Base-by-base conservation (phyloP, 73 alveolate species). In the Paramecium pentaurelia region DNA sequence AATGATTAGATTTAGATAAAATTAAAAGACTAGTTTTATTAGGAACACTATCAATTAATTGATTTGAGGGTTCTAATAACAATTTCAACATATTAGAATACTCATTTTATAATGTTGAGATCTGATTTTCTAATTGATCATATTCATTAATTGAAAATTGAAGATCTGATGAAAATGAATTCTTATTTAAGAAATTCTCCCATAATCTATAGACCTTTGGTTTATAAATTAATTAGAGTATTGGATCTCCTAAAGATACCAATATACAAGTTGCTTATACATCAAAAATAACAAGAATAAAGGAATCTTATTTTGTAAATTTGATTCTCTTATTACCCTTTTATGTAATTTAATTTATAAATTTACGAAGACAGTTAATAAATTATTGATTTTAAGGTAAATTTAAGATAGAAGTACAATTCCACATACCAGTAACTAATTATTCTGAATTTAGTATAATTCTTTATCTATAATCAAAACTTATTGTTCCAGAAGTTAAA, bases 151-250 rank as follows among this genome's bases (percentile, higher is more conserved):
- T 18, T 18, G 91, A 80, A 36, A 40, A 42, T 22, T 80, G 32
- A 60, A 80, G 58, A 20, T 80, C 91, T 0, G 91, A 80, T 40
- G 91, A 80, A 49, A 80, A 80, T 18, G 91, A 80, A 25, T 80
- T 80, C 45, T 80, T 80, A 36, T 80, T 80, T 27, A 80, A 25
- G 51, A 80, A 80, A 27, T 80, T 80, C 34, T 80, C 91, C 91
- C 91, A 80, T 27, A 80, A 36, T 80, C 49, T 44, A 11, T 32
- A 80, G n/a, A 27, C 91, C 18, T 80, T 42, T 44, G 64, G 88
- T 10, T 80, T 80, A 47, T 49, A 27, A 6, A 80, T 34, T 32
- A 42, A 20, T 22, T 40, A 20, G 5, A 8, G 18, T 12, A 12
- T 20, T 20, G 18, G 49, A 18, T 42, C 49, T 45, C 75, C 75